A percentile compares a stretch with the other conserved stretches of the same genome.
Evolutionary conservation across 176 grass and related monocot species (phyloP).

Genomic region (Juncus inflexus): DNA sequence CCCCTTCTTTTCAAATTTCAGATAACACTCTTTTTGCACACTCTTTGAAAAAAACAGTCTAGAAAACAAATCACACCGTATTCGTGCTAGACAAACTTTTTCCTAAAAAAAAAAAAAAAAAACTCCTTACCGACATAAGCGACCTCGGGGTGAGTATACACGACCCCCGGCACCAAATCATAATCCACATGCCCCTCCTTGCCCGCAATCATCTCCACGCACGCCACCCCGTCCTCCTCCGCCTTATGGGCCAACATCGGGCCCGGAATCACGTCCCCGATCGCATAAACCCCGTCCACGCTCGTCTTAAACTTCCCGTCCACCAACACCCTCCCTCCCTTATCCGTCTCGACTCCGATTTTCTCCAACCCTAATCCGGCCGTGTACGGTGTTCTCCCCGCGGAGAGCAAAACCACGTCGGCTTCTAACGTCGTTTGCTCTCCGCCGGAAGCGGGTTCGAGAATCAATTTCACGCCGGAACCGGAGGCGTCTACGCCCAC

Average conservation of each 20-base stretch:
- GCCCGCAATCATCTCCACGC: slow-evolving; percentile 86
- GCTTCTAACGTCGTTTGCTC: slow-evolving; percentile 82
- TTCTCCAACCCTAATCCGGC: slow-evolving; percentile 64
- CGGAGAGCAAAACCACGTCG: slow-evolving; percentile 88
- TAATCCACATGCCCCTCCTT: slow-evolving; percentile 98
- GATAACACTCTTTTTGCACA: too few species aligned
- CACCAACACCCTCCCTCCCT: slow-evolving; percentile 72
- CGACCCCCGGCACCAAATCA: slow-evolving; percentile 81
- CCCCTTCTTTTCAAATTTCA: too few species aligned
- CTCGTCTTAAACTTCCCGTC: slow-evolving; percentile 90
- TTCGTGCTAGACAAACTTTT: too few species aligned
- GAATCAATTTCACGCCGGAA: slow-evolving; percentile 68
- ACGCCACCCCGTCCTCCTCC: slow-evolving; percentile 95
- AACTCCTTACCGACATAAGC: slow-evolving; percentile 54
- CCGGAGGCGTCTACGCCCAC: slow-evolving; percentile 72
- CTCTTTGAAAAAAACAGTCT: too few species aligned
- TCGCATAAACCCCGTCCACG: slow-evolving; percentile 82
- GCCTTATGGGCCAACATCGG: slow-evolving; percentile 99
- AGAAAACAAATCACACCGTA: too few species aligned
- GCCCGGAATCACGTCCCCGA: slow-evolving; percentile 88
- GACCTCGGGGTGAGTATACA: slow-evolving; percentile 94
- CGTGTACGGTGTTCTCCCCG: slow-evolving; percentile 76
- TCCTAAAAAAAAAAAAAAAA: too few species aligned
- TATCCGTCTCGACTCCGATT: slow-evolving; percentile 78
- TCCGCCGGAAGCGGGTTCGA: slow-evolving; percentile 86